Evolutionary conservation across 1,284 basidiomycete genomes (phyloP).

Genomic region (Apiotrichum sp.): DNA sequence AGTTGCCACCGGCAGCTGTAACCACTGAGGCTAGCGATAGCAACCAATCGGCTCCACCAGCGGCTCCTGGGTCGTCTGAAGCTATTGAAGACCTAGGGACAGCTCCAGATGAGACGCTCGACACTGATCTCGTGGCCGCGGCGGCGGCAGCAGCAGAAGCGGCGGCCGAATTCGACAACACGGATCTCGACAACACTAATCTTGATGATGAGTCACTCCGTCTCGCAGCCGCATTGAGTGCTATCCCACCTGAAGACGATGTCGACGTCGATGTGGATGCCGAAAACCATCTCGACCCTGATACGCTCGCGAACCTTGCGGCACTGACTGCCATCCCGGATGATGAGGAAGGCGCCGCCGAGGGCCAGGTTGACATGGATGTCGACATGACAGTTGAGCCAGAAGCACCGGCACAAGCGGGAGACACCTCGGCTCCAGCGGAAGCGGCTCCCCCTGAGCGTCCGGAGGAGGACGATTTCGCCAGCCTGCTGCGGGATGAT

Average conservation of each 20-base stretch:
- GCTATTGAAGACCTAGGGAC: too few species aligned
- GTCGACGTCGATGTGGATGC: background rate
- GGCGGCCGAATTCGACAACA: background rate
- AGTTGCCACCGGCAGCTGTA: too few species aligned
- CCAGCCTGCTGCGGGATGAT: slow-evolving; percentile 12
- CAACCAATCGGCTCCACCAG: too few species aligned
- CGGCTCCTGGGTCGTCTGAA: too few species aligned
- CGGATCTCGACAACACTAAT: background rate
- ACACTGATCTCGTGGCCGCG: background rate
- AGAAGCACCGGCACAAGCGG: too few species aligned
- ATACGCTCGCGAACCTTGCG: slow-evolving; percentile 40
- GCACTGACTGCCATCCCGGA: slow-evolving; percentile 32
- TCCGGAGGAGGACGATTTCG: slow-evolving; percentile 10
- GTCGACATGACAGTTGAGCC: background rate
- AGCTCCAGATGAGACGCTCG: too few species aligned
- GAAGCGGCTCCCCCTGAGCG: background rate
- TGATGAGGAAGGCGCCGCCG: background rate
- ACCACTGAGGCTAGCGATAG: too few species aligned
- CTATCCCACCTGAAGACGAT: slow-evolving; percentile 9
- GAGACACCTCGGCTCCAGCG: too few species aligned
- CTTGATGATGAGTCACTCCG: slow-evolving; percentile 1
- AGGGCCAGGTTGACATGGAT: background rate
- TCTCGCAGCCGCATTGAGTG: slow-evolving; percentile 13
- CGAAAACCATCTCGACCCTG: slow-evolving; percentile 23
- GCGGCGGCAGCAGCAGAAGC: background rate